Percentiles rank a stretch among this genome's conserved stretches.
Conservation (phyloP, 805 yeast species). For the Suhomyces pyralidae region DNA sequence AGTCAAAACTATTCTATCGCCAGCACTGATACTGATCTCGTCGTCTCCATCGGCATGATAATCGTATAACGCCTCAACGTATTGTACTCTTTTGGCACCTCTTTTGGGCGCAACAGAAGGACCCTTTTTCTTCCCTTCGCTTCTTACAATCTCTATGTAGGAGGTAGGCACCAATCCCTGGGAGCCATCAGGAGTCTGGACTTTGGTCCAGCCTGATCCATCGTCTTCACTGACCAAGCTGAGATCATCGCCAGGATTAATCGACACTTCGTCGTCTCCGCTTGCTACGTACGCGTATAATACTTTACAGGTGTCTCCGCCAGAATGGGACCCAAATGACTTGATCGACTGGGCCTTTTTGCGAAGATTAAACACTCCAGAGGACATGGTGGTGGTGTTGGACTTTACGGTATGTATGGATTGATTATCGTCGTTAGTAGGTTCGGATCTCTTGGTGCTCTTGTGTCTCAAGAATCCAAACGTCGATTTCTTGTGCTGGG, state of each 20-base stretch:
- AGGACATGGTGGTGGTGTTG: slow-evolving; percentile 23
- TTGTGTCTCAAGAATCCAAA: slow-evolving; percentile 50
- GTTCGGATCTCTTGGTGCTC: slow-evolving; percentile 10
- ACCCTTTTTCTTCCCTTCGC: slow-evolving; percentile 47
- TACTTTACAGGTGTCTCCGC: slow-evolving; percentile 43
- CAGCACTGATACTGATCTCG: slow-evolving; percentile 68
- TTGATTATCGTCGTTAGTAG: slow-evolving; percentile 20
- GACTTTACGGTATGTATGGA: slow-evolving; percentile 35
- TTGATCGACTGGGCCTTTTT: slow-evolving; percentile 27
- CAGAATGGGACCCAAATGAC: slow-evolving; percentile 12
- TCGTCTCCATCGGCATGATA: slow-evolving; percentile 76
- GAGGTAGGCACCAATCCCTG: slow-evolving; percentile 84
- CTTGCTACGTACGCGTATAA: slow-evolving; percentile 62
- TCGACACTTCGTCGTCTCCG: slow-evolving; percentile 72
- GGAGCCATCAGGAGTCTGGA: slow-evolving; percentile 40
- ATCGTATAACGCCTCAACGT: slow-evolving; percentile 69
- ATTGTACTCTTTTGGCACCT: slow-evolving; percentile 63
- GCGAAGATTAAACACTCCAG: slow-evolving; percentile 38
- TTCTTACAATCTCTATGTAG: slow-evolving; percentile 52
- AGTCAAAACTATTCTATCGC: slow-evolving; percentile 68
- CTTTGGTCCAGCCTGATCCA: slow-evolving; percentile 90
- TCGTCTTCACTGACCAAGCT: slow-evolving; percentile 66
- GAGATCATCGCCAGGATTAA: slow-evolving; percentile 60
- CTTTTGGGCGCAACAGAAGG: slow-evolving; percentile 80
- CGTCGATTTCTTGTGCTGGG: slow-evolving; percentile 52